These are phyloP conservation scores for Leptodermis oblonga DNA, from an alignment of 257 asterid species.

Conservation along the genomic window DNA sequence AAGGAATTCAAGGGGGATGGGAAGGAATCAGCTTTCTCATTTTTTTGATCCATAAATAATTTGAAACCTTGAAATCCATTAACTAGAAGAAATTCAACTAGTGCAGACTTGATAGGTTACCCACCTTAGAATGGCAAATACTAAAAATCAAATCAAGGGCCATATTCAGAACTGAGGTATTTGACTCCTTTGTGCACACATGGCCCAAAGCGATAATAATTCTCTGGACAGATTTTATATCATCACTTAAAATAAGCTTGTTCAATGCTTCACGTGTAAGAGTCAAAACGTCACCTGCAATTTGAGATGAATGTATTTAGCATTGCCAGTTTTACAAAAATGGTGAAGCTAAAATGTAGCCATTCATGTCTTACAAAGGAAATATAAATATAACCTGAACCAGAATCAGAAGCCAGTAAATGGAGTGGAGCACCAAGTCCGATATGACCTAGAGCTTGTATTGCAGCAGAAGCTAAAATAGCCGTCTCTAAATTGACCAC, in stretches of 20 bases:
- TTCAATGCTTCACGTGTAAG: conserved; percentile 51
- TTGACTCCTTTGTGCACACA: conserved; percentile 72
- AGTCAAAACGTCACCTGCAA: conserved; percentile 64
- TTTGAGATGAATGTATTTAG: conserved; percentile 14
- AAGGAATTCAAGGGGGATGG: not conserved
- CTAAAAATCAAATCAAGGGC: conserved; percentile 87
- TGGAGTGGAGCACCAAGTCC: conserved; percentile 79
- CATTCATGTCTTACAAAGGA: conserved; percentile 8
- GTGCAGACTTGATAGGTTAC: conserved; percentile 17
- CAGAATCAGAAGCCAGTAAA: conserved; percentile 54
- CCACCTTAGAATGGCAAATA: conserved; percentile 84
- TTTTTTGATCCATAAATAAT: conserved; percentile 14
- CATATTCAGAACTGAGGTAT: conserved; percentile 49
- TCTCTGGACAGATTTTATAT: conserved; percentile 79
- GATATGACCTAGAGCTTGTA: conserved; percentile 96
- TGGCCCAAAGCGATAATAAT: conserved; percentile 88
- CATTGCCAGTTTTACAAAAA: not conserved
- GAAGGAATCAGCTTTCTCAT: conserved; percentile 5
- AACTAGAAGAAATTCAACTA: conserved; percentile 9
- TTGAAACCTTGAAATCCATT: conserved; percentile 3
- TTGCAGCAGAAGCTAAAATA: conserved; percentile 76
- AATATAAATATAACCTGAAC: conserved; percentile 46
- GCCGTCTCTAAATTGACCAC: conserved; percentile 60
- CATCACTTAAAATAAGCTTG: conserved; percentile 83
- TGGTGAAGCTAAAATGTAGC: not conserved